Base-by-base conservation (phyloP, 1,139 yeast genomes). In the Lodderomyces beijingensis region DNA sequence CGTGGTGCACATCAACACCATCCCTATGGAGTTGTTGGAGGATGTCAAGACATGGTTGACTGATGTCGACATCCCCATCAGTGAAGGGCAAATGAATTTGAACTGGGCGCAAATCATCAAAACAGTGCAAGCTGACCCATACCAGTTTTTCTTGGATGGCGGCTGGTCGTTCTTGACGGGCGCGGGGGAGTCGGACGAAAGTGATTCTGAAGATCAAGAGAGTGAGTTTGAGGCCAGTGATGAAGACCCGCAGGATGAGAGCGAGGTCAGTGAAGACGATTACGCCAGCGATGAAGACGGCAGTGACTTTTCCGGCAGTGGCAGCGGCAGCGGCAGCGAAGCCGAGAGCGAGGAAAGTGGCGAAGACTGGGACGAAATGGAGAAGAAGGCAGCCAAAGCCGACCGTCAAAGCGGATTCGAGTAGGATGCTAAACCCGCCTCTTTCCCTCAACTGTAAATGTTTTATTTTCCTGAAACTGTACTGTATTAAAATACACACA, bases 41-140 rank as follows among this genome's bases (percentile, higher is more conserved):
- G 91, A 85, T 54, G 86, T 91, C 44, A 91, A 91, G 59, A 87
- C 88, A 33, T 91, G 98, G 98, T 70, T 91, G 41, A 87, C 95
- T 16, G 95, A 89, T 57, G 95, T 87, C 54, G 97, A 91, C 57
- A 83, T 93, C 43, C 96, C 98, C 27, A 79, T 75, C 61, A 84
- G 91, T 55, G 96, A 89, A 54, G 96, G 97, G 36, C 91, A 94
- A 32, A 83, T 91, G 66, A 89, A 89, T 64, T 79, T 91, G 73
- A 88, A 88, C 62, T 91, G 99, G 99, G 72, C 79, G 11, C 82
- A 89, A 24, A 89, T 91, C 55, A 91, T 93, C 96, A 89, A 88
- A 62, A 88, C 96, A 0, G 79, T 91, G 38, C 77, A 76, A 46
- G 80, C 89, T 8, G 97, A 91, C 57, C 97, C 98, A 12, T 87